phyloP scores from a whole-genome alignment of 805 yeast genomes.

The Candida chauliodis region DNA sequence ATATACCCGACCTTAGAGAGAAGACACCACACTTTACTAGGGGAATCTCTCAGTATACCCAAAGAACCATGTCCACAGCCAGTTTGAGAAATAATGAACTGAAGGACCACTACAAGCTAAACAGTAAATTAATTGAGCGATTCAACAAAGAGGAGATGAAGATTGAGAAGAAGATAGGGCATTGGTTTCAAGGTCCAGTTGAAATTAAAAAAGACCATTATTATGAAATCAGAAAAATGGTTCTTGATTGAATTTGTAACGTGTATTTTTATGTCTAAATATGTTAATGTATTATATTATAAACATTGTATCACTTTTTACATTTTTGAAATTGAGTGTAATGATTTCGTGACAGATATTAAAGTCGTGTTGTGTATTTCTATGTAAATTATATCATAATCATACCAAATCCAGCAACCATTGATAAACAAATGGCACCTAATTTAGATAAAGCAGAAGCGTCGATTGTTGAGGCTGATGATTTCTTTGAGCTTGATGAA shows the following conservation, averaged over 20 bases:
- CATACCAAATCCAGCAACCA: constrained; percentile 28
- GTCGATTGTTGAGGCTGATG: constrained; percentile 15
- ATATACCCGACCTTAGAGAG: constrained; percentile 43
- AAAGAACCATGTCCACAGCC: constrained; percentile 30
- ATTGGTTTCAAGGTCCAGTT: constrained; percentile 29
- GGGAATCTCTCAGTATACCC: constrained; percentile 36
- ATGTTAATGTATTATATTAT: too few relatives aligned
- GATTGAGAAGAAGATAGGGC: constrained; percentile 28
- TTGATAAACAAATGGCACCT: constrained; percentile 19
- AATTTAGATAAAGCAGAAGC: constrained; percentile 12
- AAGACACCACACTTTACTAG: constrained; percentile 13
- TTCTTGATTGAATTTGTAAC: constrained; percentile 11
- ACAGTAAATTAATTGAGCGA: constrained; percentile 24
- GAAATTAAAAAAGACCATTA: constrained; percentile 25
- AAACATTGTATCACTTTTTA: too few relatives aligned
- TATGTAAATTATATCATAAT: constrained; percentile 13
- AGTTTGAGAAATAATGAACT: constrained; percentile 10
- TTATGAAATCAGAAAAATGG: constrained; percentile 44
- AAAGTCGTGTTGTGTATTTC: too few relatives aligned
- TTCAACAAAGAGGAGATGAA: constrained; percentile 36
- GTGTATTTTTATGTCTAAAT: too few relatives aligned
- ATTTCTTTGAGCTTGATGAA: constrained; percentile 15
- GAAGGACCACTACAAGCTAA: constrained; percentile 24
- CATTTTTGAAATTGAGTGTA: too few relatives aligned
- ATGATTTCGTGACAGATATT: too few relatives aligned